phyloP scores from a whole-genome alignment of 805 yeast genomes.

The Wickerhamomyces bovis region DNA sequence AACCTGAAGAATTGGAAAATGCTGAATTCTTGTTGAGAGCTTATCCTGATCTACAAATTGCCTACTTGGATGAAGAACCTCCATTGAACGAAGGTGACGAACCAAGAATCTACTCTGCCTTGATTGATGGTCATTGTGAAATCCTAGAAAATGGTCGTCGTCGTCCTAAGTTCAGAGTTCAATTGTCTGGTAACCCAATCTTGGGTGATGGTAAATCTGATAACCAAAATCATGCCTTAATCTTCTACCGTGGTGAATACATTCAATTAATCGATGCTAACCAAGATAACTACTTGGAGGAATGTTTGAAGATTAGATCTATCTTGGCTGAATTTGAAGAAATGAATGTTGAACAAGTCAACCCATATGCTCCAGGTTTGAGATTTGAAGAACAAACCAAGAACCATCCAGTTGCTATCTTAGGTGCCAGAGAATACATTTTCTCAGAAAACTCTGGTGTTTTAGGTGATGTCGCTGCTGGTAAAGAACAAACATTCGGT shows the following conservation, averaged over 20 bases:
- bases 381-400: conserved; percentile 46
- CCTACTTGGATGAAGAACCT: conserved; percentile 92
- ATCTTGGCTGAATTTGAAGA: conserved; percentile 82
- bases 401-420: conserved; percentile 68
- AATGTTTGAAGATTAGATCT: conserved; percentile 77
- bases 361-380: conserved; percentile 72
- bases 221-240: conserved; percentile 76
- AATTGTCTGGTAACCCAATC: conserved; percentile 78
- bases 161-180: conserved; percentile 71
- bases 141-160: conserved; percentile 66
- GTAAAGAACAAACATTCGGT: conserved; percentile 84
- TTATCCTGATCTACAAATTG: conserved; percentile 82
- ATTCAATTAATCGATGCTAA: conserved; percentile 81
- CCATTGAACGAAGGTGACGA: conserved; percentile 65
- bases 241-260: conserved; percentile 81
- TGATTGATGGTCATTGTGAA: conserved; percentile 78
- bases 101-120: conserved; percentile 65
- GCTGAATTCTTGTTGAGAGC: conserved; percentile 79
- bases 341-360: conserved; percentile 64
- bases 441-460: conserved; percentile 80
- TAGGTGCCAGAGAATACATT: conserved; percentile 80
- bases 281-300: conserved; percentile 82
- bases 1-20: conserved; percentile 68
- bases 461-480: conserved; percentile 82
- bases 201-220: conserved; percentile 88